Percentiles rank a stretch among this genome's conserved stretches.
Evolutionary conservation across 2,329 filamentous ascomycete species (phyloP).

Genomic region (Stagonosporopsis rhizophila): DNA sequence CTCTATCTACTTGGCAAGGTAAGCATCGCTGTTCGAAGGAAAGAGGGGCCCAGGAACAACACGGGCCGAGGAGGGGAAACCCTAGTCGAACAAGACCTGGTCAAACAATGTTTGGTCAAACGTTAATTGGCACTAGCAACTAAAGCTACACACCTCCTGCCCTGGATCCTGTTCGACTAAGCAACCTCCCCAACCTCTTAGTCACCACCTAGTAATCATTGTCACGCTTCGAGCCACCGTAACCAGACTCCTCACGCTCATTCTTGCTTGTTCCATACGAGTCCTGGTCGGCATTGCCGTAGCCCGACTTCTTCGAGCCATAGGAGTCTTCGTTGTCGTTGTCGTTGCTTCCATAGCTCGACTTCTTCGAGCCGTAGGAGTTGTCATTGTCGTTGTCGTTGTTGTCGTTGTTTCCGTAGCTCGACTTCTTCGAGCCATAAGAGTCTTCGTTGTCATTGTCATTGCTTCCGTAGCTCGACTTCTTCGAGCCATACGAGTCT

Average conservation of each 20-base stretch:
- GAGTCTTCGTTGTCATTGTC: not conserved
- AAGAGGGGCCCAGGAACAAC: too few species aligned
- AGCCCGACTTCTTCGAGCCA: conserved; percentile 2
- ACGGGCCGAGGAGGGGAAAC: too few species aligned
- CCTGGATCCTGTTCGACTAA: too few species aligned
- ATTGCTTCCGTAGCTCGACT: conserved; percentile 1
- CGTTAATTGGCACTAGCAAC: too few species aligned
- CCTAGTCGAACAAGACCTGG: too few species aligned
- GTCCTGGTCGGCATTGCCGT: not conserved
- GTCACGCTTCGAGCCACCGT: conserved; percentile 11
- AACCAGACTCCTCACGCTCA: conserved; percentile 1
- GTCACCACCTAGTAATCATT: conserved; percentile 6
- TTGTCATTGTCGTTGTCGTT: not conserved
- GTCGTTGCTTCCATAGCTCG: not conserved
- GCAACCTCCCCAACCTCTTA: too few species aligned
- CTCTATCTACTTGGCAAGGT: too few species aligned
- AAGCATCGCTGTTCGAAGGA: too few species aligned
- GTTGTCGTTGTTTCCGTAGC: conserved; percentile 6
- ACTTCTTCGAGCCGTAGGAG: conserved; percentile 2
- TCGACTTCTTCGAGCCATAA: conserved; percentile 6
- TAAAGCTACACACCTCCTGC: too few species aligned
- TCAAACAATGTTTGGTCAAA: too few species aligned
- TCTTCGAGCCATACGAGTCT: not conserved
- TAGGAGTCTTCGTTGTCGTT: not conserved
- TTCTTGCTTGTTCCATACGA: conserved; percentile 6